These are phyloP conservation scores for Naganishia randhawae DNA, from an alignment of 768 basidiomycete genomes.

Conservation along the genomic window DNA sequence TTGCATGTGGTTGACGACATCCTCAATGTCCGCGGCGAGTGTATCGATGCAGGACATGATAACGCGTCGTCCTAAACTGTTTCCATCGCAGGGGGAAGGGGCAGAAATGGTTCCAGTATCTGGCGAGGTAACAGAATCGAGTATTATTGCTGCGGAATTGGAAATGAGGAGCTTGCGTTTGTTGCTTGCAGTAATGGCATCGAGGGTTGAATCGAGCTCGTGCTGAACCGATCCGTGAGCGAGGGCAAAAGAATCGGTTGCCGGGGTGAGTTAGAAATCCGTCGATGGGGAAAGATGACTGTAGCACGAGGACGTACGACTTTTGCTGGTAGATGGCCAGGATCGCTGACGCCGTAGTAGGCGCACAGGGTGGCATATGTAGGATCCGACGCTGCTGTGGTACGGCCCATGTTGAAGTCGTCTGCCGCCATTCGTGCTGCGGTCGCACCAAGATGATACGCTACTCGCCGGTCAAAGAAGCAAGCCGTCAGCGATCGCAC, in stretches of 20 bases:
- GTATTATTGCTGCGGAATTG: constrained; percentile 27
- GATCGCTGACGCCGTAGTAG: constrained; percentile 37
- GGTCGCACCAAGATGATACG: constrained; percentile 37
- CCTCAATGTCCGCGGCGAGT: constrained; percentile 27
- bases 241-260: neutral
- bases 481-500: neutral
- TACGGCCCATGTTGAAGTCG: constrained; percentile 34
- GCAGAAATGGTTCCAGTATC: neutral
- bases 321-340: constrained; percentile 35
- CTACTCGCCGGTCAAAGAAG: constrained; percentile 14
- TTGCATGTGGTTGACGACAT: constrained; percentile 14
- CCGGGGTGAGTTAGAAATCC: neutral
- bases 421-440: constrained; percentile 37
- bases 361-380: constrained; percentile 30
- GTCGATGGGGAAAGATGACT: neutral
- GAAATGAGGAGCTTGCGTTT: constrained; percentile 39
- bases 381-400: constrained; percentile 25
- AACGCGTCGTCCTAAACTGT: constrained; percentile 27
- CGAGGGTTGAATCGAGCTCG: constrained; percentile 34
- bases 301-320: constrained; percentile 30
- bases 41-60: constrained; percentile 26
- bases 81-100: neutral
- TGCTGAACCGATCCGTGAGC: constrained; percentile 29
- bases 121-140: neutral
- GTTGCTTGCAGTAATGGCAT: constrained; percentile 36